Conservation (phyloP, 345 rosid genomes). For the Eucalyptus erythrocorys region DNA sequence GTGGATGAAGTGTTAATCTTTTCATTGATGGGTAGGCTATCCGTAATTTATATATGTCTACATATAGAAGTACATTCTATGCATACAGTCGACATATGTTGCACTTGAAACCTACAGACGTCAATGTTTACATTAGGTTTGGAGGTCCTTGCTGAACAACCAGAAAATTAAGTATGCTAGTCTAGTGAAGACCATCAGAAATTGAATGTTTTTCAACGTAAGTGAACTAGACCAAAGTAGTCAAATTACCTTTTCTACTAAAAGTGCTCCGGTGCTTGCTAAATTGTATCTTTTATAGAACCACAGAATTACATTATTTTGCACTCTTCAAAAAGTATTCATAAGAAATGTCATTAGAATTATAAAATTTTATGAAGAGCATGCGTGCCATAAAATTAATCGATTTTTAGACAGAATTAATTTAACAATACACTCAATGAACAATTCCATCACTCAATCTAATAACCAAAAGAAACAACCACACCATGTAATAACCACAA, state of each 20-base stretch:
- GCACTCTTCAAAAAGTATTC: neutral
- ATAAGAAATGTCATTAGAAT: neutral
- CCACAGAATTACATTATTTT: neutral
- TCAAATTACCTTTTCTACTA: neutral
- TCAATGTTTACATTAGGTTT: neutral
- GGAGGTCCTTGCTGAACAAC: neutral
- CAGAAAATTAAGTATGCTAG: neutral
- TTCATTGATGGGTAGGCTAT: neutral
- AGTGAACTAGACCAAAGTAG: neutral
- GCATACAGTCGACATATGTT: neutral
- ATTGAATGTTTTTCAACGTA: neutral
- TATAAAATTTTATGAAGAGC: neutral
- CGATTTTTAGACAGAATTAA: neutral
- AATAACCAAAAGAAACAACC: neutral
- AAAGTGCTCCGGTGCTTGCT: neutral
- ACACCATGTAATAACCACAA: neutral
- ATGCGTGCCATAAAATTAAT: neutral
- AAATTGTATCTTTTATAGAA: neutral
- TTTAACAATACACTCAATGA: neutral
- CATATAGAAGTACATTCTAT: neutral
- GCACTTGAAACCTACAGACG: neutral
- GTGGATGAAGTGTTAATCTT: neutral
- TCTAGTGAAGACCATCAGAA: neutral
- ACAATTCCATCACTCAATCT: neutral
- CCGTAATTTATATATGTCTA: neutral